These are phyloP conservation scores for Hippophae tibetana DNA, from an alignment of 306 rosid genomes.

Conservation along the genomic window DNA sequence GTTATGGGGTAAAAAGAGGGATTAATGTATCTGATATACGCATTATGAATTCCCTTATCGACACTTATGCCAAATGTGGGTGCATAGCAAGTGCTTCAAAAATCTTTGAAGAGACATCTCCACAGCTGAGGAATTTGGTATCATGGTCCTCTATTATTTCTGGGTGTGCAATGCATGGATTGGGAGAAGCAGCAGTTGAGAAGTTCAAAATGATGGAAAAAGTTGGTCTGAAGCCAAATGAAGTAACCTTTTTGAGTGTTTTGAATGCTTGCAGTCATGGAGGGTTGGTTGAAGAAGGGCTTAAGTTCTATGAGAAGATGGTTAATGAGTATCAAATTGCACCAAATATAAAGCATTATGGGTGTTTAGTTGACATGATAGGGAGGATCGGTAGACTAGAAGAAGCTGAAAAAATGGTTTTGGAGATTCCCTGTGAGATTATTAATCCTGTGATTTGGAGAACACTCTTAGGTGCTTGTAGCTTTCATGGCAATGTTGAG, in stretches of 20 bases:
- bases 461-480: conserved; percentile 64
- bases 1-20: conserved; percentile 59
- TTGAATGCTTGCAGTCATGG: conserved; percentile 69
- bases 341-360: conserved; percentile 59
- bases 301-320: conserved; percentile 50
- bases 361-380: conserved; percentile 62
- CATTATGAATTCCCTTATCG: conserved; percentile 47
- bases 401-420: conserved; percentile 57
- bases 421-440: conserved; percentile 45
- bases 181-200: conserved; percentile 49
- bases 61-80: conserved; percentile 69
- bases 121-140: conserved; percentile 43
- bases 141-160: conserved; percentile 63
- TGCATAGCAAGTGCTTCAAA: conserved; percentile 44
- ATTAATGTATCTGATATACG: conserved; percentile 47
- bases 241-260: conserved; percentile 48
- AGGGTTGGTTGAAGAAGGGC: conserved; percentile 67
- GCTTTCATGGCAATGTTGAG: conserved; percentile 44
- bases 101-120: conserved; percentile 41
- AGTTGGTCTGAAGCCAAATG: conserved; percentile 47
- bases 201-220: conserved; percentile 45
- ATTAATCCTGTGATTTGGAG: conserved; percentile 63
- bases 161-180: conserved; percentile 59
- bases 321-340: conserved; percentile 29
- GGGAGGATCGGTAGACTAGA: conserved; percentile 66